Percentiles rank a stretch among this genome's conserved stretches.
Evolutionary conservation across 805 yeast species (phyloP).

Genomic region (Hanseniaspora taiwanica): DNA sequence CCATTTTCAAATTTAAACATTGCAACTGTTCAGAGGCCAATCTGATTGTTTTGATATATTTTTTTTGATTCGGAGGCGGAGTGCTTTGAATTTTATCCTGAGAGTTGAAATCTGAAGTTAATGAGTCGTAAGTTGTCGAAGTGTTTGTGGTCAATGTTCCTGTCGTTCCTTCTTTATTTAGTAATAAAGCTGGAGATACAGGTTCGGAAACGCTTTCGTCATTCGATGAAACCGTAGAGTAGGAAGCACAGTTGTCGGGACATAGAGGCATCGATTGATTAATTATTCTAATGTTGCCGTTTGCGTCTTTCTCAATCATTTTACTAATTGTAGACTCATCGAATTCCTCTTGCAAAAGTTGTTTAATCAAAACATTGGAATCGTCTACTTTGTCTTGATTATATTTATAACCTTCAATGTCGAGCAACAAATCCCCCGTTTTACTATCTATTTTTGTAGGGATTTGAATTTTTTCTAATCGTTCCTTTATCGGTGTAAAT

Average conservation of each 20-base stretch:
- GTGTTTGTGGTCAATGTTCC: slow-evolving; percentile 2
- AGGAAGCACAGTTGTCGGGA: slow-evolving; percentile 9
- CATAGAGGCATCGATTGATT: slow-evolving; percentile 19
- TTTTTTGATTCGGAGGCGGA: slow-evolving; percentile 18
- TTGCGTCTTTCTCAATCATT: slow-evolving; percentile 42
- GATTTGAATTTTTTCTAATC: slow-evolving; percentile 57
- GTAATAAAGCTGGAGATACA: slow-evolving; percentile 4
- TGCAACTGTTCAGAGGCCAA: slow-evolving; percentile 82
- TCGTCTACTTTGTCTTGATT: slow-evolving; percentile 63
- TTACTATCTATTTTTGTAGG: slow-evolving; percentile 79
- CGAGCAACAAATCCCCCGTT: slow-evolving; percentile 72
- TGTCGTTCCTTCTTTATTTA: slow-evolving; percentile 4
- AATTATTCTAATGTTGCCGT: slow-evolving; percentile 54
- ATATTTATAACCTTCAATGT: slow-evolving; percentile 92
- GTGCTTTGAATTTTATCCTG: not conserved
- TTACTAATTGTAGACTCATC: slow-evolving; percentile 33
- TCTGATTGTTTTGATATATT: slow-evolving; percentile 75
- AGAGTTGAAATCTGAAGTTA: not conserved
- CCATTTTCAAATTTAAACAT: slow-evolving; percentile 57
- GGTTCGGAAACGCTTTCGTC: slow-evolving; percentile 5
- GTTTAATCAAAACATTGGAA: slow-evolving; percentile 63
- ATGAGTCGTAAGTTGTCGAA: slow-evolving; percentile 8
- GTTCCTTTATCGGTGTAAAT: slow-evolving; percentile 39
- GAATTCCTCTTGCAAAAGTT: slow-evolving; percentile 65
- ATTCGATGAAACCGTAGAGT: slow-evolving; percentile 13